Base-by-base conservation (phyloP, 2,329 filamentous ascomycete genomes). In the Apiospora aurea region DNA sequence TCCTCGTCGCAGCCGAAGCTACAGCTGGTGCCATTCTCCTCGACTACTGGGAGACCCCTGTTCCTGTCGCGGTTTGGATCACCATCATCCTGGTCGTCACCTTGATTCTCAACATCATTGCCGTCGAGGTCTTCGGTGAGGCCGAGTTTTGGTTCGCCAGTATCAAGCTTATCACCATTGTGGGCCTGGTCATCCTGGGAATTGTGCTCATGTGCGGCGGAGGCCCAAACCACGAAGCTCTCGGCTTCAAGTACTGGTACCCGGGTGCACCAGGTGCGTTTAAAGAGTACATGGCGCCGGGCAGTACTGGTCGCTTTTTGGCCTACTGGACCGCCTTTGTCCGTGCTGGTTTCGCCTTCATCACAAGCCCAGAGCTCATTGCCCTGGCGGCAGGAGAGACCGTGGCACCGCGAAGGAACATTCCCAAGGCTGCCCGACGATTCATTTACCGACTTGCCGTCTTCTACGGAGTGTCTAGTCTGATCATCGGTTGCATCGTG, bases 341-440 rank as follows among this genome's bases (percentile, higher is more conserved):
- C 71, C 85, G 83, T n/a, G 88, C 88, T 10, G 89, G 88, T 0
- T 91, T 91, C 78, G 87, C 88, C 44, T 91, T 91, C 80, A 87
- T 89, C 77, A 88, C 88, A 7, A 89, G 87, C 1, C 88, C 90
- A 21, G 92, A 94, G 78, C 85, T 92, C 57, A 86, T 87, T 71
- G 88, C 88, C 51, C 87, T 91, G 71, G 90, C 91, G 1, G 91
- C 90, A 6, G 91, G 89, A 64, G 91, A 93, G 83, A 89, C 90
- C 1, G 82, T 89, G 38, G 88, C 90, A 29, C 91, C 91, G 1
- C 87, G 90, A 70, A 86, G 87, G 77, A 91, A 91, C 81, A 89
- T 93, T 71, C 91, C 91, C 72, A 91, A 90, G 82, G 90, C 90
- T 0, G 88, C 90, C 5, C 83, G 86, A 21, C 87, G 89, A 64